Evolutionary conservation across 23 red algal species (phyloP).

Genomic region (Gracilaria vermiculophylla): DNA sequence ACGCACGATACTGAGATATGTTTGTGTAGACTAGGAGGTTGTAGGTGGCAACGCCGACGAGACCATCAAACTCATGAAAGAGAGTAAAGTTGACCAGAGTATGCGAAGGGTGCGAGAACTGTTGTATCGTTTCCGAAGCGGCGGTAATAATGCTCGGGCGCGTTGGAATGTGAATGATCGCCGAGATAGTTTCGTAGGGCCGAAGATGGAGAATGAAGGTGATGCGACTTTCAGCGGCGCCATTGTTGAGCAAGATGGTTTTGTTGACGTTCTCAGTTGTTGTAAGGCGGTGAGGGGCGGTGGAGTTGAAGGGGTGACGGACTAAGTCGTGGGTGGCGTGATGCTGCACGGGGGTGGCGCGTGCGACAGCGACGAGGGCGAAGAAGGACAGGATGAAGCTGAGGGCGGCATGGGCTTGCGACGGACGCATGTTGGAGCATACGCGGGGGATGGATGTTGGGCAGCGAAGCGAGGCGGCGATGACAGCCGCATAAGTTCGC

Average conservation of each 20-base stretch:
- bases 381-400: background rate
- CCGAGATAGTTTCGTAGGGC: background rate
- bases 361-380: background rate
- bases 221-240: slow-evolving; percentile 7
- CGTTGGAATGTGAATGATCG: slow-evolving; percentile 13
- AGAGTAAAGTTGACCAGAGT: background rate
- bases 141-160: background rate
- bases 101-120: background rate
- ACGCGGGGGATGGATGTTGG: background rate
- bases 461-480: background rate
- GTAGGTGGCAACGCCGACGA: background rate
- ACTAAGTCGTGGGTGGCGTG: too few species aligned
- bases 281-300: background rate
- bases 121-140: background rate
- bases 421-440: background rate
- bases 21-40: slow-evolving; percentile 3
- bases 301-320: background rate
- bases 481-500: background rate
- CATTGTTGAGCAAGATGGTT: slow-evolving; percentile 1
- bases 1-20: background rate
- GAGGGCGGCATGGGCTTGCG: background rate
- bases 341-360: background rate
- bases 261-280: background rate
- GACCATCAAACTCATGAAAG: slow-evolving; percentile 13
- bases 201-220: slow-evolving; percentile 5